Conservation (phyloP, 805 yeast species). For the Lachancea fermentati region DNA sequence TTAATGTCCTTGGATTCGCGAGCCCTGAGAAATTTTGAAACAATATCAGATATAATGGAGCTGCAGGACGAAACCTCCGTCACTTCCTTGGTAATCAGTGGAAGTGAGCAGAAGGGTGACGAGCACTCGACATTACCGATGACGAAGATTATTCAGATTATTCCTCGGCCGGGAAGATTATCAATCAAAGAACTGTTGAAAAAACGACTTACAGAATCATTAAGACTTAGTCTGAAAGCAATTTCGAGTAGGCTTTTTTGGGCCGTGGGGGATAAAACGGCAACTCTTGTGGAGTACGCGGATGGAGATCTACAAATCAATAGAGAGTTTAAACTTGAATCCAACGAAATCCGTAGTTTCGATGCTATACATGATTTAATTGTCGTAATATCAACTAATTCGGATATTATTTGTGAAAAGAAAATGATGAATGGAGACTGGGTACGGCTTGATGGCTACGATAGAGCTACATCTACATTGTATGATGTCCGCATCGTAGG, state of each 20-base stretch:
- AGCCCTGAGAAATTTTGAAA: constrained; percentile 1
- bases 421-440: constrained; percentile 1
- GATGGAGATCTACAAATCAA: background rate
- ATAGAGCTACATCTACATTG: background rate
- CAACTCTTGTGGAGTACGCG: background rate
- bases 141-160: constrained; percentile 3
- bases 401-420: constrained; percentile 1
- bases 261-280: background rate
- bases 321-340: background rate
- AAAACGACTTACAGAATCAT: background rate
- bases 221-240: background rate
- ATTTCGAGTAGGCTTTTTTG: background rate
- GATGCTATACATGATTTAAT: constrained; percentile 4
- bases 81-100: constrained; percentile 1
- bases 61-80: background rate
- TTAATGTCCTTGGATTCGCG: constrained; percentile 15
- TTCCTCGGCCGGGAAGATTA: constrained; percentile 8
- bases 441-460: background rate
- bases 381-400: background rate
- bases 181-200: background rate
- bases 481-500: background rate
- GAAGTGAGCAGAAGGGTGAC: background rate
- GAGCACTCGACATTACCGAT: background rate
- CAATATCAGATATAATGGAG: background rate
- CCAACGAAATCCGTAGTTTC: background rate